phyloP scores from a whole-genome alignment of 768 basidiomycete species.

The Phanerodontia chrysosporium region DNA sequence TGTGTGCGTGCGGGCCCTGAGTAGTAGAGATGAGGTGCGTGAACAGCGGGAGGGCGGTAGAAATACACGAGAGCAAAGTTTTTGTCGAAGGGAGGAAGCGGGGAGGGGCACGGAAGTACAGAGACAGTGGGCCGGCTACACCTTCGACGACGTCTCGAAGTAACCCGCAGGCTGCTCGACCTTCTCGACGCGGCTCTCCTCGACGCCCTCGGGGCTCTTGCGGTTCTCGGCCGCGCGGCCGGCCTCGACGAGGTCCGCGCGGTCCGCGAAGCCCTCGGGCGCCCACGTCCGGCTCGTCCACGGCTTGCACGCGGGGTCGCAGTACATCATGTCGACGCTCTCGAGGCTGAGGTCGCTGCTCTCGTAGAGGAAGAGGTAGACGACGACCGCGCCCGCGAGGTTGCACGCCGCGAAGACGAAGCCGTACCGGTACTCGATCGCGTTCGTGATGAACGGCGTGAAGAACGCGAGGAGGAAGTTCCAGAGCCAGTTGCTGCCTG shows the following conservation, averaged over 20 bases:
- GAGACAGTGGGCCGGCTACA: background rate
- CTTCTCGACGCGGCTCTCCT: conserved; percentile 26
- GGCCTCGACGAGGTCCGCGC: conserved; percentile 38
- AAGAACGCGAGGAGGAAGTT: conserved; percentile 75
- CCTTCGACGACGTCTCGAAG: background rate
- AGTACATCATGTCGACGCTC: conserved; percentile 63
- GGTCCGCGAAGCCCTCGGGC: conserved; percentile 47
- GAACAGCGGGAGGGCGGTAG: no score
- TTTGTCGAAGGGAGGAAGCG: background rate
- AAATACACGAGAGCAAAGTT: background rate
- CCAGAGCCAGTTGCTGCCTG: conserved; percentile 63
- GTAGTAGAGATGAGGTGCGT: background rate
- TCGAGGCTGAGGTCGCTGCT: conserved; percentile 64
- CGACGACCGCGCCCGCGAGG: conserved; percentile 52
- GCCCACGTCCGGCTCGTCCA: conserved; percentile 64
- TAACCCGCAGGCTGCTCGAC: background rate
- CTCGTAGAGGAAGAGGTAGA: conserved; percentile 76
- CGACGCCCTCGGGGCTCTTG: conserved; percentile 27
- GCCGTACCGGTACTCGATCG: conserved; percentile 60
- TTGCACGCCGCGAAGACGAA: conserved; percentile 68
- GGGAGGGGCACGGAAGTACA: background rate
- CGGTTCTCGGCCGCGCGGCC: conserved; percentile 32
- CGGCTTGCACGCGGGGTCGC: conserved; percentile 57
- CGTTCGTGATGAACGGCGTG: conserved; percentile 63
- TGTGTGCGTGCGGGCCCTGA: background rate